A percentile compares a stretch with the other conserved stretches of the same genome.
phyloP scores from a whole-genome alignment of 1,284 basidiomycete species.

The Ganoderma resinaceum region DNA sequence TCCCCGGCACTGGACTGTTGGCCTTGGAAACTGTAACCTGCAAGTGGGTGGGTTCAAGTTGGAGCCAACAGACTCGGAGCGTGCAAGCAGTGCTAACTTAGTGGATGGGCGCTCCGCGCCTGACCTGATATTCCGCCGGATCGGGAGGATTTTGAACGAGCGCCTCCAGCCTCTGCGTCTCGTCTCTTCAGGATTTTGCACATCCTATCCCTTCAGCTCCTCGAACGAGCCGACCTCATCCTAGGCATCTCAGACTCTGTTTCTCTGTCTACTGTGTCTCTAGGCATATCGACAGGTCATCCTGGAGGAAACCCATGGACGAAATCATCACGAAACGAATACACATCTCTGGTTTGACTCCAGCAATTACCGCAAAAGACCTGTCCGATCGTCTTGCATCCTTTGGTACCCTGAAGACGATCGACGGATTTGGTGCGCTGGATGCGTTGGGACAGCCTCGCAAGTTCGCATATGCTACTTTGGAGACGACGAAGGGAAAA shows the following conservation, averaged over 20 bases:
- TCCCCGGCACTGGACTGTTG: no score
- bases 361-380: conserved; percentile 64
- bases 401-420: conserved; percentile 70
- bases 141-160: background rate
- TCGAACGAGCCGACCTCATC: no score
- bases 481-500: conserved; percentile 66
- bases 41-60: no score
- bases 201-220: no score
- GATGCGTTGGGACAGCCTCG: conserved; percentile 71
- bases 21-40: no score
- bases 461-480: conserved; percentile 77
- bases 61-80: no score
- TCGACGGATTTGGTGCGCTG: conserved; percentile 71
- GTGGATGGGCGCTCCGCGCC: no score
- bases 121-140: no score
- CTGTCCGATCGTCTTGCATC: conserved; percentile 62
- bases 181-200: no score
- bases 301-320: conserved; percentile 35
- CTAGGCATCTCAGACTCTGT: no score
- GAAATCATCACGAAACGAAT: conserved; percentile 63
- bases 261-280: no score
- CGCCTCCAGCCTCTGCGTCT: background rate
- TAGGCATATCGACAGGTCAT: background rate
- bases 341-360: conserved; percentile 77
- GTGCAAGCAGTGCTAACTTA: no score